Evolutionary conservation across 2,329 filamentous ascomycete genomes (phyloP).

Genomic region (Ophiocordyceps robertsii): DNA sequence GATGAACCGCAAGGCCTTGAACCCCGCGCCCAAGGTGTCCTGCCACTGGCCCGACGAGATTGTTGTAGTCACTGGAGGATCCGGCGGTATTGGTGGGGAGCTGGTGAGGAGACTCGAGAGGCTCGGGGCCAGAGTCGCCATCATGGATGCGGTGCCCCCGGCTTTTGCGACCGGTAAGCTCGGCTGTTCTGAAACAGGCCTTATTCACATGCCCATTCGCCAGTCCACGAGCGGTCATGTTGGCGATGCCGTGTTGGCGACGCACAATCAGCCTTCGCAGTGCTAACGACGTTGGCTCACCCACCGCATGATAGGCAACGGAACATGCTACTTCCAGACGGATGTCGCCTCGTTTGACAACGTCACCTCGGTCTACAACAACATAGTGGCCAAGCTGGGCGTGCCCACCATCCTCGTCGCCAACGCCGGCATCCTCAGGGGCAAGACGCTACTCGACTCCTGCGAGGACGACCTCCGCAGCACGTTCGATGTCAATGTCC

Average conservation of each 20-base stretch:
- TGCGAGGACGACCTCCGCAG: neutral
- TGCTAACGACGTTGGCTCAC: too few relatives aligned
- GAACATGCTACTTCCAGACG: neutral
- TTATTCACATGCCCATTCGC: too few relatives aligned
- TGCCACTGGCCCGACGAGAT: neutral
- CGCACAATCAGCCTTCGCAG: too few relatives aligned
- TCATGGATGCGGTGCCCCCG: neutral
- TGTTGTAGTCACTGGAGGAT: neutral
- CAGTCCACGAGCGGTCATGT: too few relatives aligned
- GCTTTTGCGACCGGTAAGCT: neutral
- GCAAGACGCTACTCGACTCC: neutral
- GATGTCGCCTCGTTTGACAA: neutral
- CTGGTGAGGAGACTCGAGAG: neutral
- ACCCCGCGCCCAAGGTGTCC: neutral
- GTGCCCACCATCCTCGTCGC: neutral
- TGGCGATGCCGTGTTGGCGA: too few relatives aligned
- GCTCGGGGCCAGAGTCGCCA: neutral
- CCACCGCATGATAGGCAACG: too few relatives aligned
- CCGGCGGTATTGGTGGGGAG: neutral
- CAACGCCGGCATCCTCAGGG: neutral
- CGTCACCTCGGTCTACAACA: neutral
- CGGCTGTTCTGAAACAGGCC: too few relatives aligned
- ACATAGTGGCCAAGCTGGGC: neutral
- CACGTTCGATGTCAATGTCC: neutral
- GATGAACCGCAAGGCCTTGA: neutral